Conservation (phyloP, 179 eudicot genomes). For the Beta corolliflora region DNA sequence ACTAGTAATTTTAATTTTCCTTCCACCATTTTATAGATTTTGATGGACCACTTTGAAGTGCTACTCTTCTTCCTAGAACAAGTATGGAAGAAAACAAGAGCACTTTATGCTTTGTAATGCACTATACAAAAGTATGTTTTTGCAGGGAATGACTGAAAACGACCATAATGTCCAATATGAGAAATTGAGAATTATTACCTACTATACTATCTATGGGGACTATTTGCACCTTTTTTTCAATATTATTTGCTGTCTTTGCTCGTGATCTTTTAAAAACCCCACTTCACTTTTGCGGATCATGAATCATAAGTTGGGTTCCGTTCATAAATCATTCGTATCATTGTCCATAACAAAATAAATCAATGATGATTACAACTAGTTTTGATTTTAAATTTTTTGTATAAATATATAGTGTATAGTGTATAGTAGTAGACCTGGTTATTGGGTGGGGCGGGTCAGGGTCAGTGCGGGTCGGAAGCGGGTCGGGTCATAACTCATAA, state of each 20-base stretch:
- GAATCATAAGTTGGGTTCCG: conserved; percentile 2
- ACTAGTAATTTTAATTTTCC: neutral
- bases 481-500: too few relatives aligned
- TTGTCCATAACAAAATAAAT: neutral
- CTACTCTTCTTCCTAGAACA: neutral
- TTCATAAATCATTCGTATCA: neutral
- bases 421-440: too few relatives aligned
- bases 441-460: too few relatives aligned
- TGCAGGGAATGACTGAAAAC: conserved; percentile 10
- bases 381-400: neutral
- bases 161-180: conserved; percentile 4
- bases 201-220: neutral
- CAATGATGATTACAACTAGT: too few relatives aligned
- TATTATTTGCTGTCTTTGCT: conserved; percentile 8
- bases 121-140: neutral
- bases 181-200: neutral
- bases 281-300: conserved; percentile 4
- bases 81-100: neutral
- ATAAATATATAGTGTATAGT: neutral
- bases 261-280: conserved; percentile 1
- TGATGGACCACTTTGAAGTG: conserved; percentile 16
- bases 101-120: neutral
- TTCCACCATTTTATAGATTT: neutral
- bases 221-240: neutral
- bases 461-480: too few relatives aligned